These are phyloP conservation scores for Trebouxia sp. DNA, from an alignment of 139 green algal genomes.

Conservation along the genomic window DNA sequence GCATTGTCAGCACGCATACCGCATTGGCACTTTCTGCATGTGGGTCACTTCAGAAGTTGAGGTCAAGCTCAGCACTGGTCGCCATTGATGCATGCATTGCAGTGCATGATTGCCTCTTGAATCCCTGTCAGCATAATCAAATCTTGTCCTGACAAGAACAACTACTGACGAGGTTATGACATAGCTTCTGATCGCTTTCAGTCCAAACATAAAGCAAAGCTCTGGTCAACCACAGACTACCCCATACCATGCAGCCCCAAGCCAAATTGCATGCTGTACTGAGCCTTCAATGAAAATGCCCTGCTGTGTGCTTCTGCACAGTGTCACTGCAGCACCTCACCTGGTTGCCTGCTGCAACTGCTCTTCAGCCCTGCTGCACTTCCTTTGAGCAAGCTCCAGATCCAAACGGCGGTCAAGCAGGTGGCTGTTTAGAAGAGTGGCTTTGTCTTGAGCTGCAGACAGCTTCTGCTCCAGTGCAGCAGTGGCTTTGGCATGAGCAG, in stretches of 20 bases:
- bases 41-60: background rate
- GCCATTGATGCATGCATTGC: background rate
- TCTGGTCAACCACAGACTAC: too few relatives aligned
- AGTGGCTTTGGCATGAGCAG: background rate
- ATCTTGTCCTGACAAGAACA: background rate
- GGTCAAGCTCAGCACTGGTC: background rate
- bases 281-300: too few relatives aligned
- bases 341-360: slow-evolving; percentile 1
- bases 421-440: background rate
- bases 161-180: background rate
- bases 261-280: background rate
- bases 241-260: too few relatives aligned
- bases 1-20: background rate
- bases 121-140: too few relatives aligned
- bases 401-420: background rate
- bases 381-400: background rate
- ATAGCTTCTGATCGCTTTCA: too few relatives aligned
- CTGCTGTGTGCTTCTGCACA: too few relatives aligned
- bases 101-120: too few relatives aligned
- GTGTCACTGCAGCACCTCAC: background rate
- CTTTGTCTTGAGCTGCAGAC: background rate
- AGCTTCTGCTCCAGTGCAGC: background rate
- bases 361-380: background rate
- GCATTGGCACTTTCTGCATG: background rate
- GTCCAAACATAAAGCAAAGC: background rate